A percentile compares a stretch with the other conserved stretches of the same genome.
Evolutionary conservation across 2,329 filamentous ascomycete species (phyloP).

Genomic region (Diaporthe sp.): DNA sequence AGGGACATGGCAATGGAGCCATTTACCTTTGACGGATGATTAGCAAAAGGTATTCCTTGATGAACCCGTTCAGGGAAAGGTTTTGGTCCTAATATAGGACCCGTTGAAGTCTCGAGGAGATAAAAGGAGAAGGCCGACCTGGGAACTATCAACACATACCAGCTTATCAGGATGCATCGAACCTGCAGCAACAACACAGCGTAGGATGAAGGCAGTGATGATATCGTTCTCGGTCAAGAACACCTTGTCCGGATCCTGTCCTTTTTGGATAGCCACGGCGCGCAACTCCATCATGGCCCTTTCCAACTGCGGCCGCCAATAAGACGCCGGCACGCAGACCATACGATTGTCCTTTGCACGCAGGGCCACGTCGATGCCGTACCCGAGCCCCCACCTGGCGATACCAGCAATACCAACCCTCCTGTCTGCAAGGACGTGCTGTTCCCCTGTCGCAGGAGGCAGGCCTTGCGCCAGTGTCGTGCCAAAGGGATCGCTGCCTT

Average conservation of each 20-base stretch:
- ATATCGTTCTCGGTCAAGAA: slow-evolving; percentile 1
- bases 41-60: neutral
- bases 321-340: slow-evolving; percentile 36
- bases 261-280: neutral
- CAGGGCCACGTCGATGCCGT: slow-evolving; percentile 19
- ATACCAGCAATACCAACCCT: slow-evolving; percentile 45
- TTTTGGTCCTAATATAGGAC: accelerated
- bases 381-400: slow-evolving; percentile 47
- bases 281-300: neutral
- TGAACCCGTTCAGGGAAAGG: neutral
- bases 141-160: neutral
- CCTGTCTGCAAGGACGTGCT: slow-evolving; percentile 43
- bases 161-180: slow-evolving; percentile 8
- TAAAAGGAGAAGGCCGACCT: neutral
- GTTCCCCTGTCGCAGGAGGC: slow-evolving; percentile 43
- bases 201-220: slow-evolving; percentile 4
- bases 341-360: slow-evolving; percentile 23
- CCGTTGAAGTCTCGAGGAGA: neutral
- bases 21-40: neutral
- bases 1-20: too few species aligned
- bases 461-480: neutral
- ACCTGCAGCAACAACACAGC: neutral
- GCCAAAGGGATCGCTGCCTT: neutral
- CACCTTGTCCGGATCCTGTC: neutral
- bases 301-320: neutral